These are phyloP conservation scores for barrel medic (Medicago truncatula) DNA, from an alignment of 306 rosid species.

Conservation along the genomic window DNA sequence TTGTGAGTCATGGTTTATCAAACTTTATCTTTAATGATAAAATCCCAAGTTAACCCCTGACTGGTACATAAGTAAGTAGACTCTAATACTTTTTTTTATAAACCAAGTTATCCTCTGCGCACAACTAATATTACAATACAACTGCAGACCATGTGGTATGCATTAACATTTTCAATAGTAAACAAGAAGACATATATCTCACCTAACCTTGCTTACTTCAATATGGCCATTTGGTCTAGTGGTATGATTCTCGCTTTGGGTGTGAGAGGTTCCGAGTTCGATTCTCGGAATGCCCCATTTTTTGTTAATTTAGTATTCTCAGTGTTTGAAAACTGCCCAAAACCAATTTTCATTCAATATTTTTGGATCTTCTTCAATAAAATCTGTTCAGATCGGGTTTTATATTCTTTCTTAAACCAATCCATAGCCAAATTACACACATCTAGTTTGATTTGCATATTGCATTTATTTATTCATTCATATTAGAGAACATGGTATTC, in stretches of 20 bases:
- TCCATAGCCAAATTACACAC: no score
- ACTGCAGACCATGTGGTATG: background rate
- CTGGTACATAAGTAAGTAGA: background rate
- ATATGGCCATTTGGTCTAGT: constrained; percentile 62
- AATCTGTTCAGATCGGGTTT: no score
- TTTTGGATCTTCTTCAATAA: no score
- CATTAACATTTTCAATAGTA: background rate
- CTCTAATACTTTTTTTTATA: background rate
- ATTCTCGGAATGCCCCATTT: constrained; percentile 38
- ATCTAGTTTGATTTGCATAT: background rate
- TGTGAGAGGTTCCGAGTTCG: constrained; percentile 65
- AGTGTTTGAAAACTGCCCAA: no score
- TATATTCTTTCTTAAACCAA: no score
- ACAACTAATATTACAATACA: background rate
- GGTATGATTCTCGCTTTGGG: constrained; percentile 80
- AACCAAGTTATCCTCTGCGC: background rate
- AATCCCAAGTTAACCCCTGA: background rate
- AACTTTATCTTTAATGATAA: constrained; percentile 3
- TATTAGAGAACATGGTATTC: no score
- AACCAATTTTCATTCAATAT: no score
- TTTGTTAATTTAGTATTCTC: background rate
- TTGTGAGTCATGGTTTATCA: constrained; percentile 4
- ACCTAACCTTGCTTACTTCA: background rate
- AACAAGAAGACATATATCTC: background rate
- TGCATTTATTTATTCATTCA: constrained; percentile 23